Evolutionary conservation across 116 monocot species (phyloP).

Genomic region (Posidonia oceanica): DNA sequence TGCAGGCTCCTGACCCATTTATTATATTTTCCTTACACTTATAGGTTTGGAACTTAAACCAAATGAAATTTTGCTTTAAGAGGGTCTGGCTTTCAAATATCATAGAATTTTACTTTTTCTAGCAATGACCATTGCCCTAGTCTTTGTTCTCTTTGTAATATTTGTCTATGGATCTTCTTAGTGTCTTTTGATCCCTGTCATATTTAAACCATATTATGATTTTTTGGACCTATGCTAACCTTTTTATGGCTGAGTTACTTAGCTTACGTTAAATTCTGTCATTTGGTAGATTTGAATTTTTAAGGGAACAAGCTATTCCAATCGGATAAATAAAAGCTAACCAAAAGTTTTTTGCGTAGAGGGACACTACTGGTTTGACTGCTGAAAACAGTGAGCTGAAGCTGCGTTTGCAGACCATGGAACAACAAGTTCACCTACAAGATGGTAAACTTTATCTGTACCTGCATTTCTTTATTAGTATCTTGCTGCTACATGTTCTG

Average conservation of each 20-base stretch:
- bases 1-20: background rate
- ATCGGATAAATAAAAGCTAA: conserved; percentile 1
- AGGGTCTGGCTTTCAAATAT: no score
- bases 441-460: conserved; percentile 31
- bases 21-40: background rate
- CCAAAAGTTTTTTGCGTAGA: conserved; percentile 19
- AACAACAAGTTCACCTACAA: conserved; percentile 60
- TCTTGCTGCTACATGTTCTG: background rate
- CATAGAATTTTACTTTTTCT: no score
- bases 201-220: no score
- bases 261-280: background rate
- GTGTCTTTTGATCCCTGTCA: no score
- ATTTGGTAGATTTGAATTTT: background rate
- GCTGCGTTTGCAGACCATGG: conserved; percentile 53
- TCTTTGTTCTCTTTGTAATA: no score
- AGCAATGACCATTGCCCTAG: no score
- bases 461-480: background rate
- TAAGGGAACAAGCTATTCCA: background rate
- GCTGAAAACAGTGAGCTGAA: conserved; percentile 65
- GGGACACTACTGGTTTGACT: conserved; percentile 45
- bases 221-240: background rate
- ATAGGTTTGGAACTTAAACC: no score
- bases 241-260: background rate
- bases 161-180: no score
- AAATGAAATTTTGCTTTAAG: no score